Conservation (phyloP, 2,329 filamentous ascomycete species). For the Xylariaceae sp. region DNA sequence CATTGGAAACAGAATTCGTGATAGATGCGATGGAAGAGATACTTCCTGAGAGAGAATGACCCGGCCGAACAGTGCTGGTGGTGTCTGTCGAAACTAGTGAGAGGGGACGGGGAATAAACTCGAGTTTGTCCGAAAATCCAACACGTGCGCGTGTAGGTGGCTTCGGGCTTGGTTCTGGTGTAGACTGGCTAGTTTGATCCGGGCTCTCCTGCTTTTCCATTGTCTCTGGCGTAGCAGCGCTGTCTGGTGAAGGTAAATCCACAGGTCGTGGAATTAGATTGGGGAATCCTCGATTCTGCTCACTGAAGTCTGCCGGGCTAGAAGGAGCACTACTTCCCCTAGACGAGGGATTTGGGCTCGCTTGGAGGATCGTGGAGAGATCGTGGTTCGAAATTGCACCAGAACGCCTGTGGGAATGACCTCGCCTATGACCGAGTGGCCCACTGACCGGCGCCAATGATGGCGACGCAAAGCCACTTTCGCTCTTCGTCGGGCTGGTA, state of each 20-base stretch:
- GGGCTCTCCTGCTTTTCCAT: conserved; percentile 25
- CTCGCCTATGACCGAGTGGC: conserved; percentile 51
- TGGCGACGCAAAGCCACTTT: conserved; percentile 55
- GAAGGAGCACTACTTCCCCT: conserved; percentile 60
- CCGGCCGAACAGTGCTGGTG: conserved; percentile 66
- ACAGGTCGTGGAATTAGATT: conserved; percentile 11
- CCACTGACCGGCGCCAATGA: conserved; percentile 46
- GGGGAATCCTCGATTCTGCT: conserved; percentile 25
- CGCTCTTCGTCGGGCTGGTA: conserved; percentile 64
- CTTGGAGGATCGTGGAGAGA: conserved; percentile 63
- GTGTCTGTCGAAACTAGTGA: conserved; percentile 84
- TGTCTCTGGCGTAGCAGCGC: conserved; percentile 13
- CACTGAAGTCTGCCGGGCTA: conserved; percentile 52
- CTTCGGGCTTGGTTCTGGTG: conserved; percentile 23
- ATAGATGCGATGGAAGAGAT: conserved; percentile 72
- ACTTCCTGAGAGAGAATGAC: conserved; percentile 73
- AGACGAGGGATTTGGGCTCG: conserved; percentile 44
- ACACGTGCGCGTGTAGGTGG: conserved; percentile 58
- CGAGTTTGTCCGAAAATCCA: conserved; percentile 78
- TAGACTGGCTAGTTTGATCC: conserved; percentile 26
- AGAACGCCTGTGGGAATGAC: conserved; percentile 78
- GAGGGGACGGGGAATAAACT: conserved; percentile 77
- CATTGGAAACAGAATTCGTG: conserved; percentile 42
- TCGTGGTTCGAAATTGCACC: conserved; percentile 81
- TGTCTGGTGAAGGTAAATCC: conserved; percentile 14